Percentiles rank a stretch among this genome's conserved stretches.
Conservation (phyloP, 2,329 filamentous ascomycete species). For the Colletotrichum magnum region DNA sequence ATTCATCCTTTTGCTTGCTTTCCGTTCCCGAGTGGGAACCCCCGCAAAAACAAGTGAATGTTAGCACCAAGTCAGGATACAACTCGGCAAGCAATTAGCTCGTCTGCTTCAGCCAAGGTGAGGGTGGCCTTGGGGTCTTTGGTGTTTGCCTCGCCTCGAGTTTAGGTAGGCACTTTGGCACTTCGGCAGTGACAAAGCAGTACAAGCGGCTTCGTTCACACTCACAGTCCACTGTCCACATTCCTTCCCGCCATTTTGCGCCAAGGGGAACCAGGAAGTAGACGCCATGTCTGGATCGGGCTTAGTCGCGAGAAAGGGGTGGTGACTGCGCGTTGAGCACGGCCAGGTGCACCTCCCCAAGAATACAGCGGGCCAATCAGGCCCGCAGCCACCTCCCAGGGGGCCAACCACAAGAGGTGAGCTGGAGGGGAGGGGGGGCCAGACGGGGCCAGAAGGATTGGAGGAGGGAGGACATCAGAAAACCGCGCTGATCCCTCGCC, state of each 20-base stretch:
- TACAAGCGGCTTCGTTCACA: slow-evolving; percentile 15
- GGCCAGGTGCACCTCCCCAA: slow-evolving; percentile 21
- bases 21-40: not conserved
- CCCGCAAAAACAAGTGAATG: not conserved
- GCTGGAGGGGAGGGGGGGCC: not conserved
- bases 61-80: slow-evolving; percentile 7
- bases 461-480: slow-evolving; percentile 19
- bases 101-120: slow-evolving; percentile 8
- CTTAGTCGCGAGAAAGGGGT: slow-evolving; percentile 14
- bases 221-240: slow-evolving; percentile 12
- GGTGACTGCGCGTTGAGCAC: slow-evolving; percentile 15
- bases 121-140: no score
- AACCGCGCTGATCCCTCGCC: slow-evolving; percentile 37
- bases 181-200: slow-evolving; percentile 15
- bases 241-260: slow-evolving; percentile 33
- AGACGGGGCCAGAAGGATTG: not conserved
- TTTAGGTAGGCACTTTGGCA: no score
- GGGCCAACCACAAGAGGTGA: slow-evolving; percentile 13
- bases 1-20: slow-evolving; percentile 13
- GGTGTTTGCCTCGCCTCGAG: no score
- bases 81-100: slow-evolving; percentile 1
- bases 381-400: slow-evolving; percentile 17
- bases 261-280: slow-evolving; percentile 24
- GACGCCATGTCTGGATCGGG: slow-evolving; percentile 13
- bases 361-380: slow-evolving; percentile 15